Conservation (phyloP, 495 filamentous ascomycete species). For the Lindgomyces ingoldianus region DNA sequence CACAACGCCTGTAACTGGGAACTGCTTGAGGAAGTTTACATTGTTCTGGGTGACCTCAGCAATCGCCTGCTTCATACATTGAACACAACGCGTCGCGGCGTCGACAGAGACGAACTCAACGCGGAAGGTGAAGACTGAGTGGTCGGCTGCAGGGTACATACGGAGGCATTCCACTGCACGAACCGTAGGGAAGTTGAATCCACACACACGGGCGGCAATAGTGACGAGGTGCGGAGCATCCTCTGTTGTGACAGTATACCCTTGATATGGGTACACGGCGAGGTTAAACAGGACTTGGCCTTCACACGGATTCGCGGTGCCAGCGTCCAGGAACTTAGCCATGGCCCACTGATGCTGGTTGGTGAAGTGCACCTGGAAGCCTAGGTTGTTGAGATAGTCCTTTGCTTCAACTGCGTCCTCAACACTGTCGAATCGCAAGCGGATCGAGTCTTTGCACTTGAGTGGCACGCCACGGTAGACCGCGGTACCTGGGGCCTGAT, state of each 20-base stretch:
- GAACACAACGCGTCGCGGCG: conserved; percentile 8
- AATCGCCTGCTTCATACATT: neutral
- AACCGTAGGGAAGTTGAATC: neutral
- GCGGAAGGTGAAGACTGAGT: conserved; percentile 5
- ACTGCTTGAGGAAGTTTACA: conserved; percentile 2
- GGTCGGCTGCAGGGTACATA: neutral
- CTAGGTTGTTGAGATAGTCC: neutral
- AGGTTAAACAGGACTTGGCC: neutral
- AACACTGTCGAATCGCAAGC: neutral
- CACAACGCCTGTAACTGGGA: no score
- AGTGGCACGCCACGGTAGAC: neutral
- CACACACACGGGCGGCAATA: neutral
- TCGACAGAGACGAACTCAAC: conserved; percentile 26
- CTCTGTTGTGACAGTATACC: neutral
- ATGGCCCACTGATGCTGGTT: neutral
- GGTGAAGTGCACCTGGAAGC: neutral
- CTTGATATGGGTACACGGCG: neutral
- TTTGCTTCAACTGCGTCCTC: neutral
- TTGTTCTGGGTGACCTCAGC: neutral
- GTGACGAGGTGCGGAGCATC: neutral
- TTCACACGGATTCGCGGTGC: neutral
- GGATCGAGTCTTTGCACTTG: neutral
- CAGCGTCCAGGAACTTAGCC: neutral
- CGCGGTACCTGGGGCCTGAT: neutral
- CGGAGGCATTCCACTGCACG: conserved; percentile 3